Percentiles rank a stretch among this genome's conserved stretches.
Conservation (phyloP, 176 grass and related monocot species). For the Elymus sibiricus region DNA sequence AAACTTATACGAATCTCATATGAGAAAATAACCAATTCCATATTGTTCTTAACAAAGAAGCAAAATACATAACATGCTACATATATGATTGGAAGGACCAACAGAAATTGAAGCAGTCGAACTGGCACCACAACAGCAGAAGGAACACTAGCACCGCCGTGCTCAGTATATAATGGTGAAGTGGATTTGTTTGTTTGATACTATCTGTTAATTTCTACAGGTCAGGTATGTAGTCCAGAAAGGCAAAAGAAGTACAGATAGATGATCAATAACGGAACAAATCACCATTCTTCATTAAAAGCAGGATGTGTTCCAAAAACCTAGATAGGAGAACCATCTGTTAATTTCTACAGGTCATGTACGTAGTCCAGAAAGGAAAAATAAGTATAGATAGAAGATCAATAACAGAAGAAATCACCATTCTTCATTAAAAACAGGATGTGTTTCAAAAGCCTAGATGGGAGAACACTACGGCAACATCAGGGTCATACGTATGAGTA, state of each 20-base stretch:
- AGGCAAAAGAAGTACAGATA: background rate
- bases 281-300: background rate
- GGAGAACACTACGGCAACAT: background rate
- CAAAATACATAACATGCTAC: background rate
- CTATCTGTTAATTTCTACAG: background rate
- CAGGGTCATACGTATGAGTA: background rate
- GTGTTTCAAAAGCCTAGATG: background rate
- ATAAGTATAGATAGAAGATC: constrained; percentile 6
- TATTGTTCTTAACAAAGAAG: constrained; percentile 6
- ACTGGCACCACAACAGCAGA: background rate
- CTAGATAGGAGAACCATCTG: background rate
- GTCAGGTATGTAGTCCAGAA: background rate
- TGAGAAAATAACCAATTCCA: background rate
- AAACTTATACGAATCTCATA: background rate
- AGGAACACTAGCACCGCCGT: background rate
- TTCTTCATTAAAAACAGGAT: background rate
- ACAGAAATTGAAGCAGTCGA: background rate
- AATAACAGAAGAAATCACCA: background rate
- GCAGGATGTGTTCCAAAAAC: background rate
- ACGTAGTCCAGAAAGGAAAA: background rate
- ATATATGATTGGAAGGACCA: constrained; percentile 10
- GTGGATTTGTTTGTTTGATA: background rate
- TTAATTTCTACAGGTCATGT: background rate
- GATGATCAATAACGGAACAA: constrained; percentile 1
- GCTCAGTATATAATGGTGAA: background rate